Conservation (phyloP, 257 asterid genomes). For the Solanum pennellii region DNA sequence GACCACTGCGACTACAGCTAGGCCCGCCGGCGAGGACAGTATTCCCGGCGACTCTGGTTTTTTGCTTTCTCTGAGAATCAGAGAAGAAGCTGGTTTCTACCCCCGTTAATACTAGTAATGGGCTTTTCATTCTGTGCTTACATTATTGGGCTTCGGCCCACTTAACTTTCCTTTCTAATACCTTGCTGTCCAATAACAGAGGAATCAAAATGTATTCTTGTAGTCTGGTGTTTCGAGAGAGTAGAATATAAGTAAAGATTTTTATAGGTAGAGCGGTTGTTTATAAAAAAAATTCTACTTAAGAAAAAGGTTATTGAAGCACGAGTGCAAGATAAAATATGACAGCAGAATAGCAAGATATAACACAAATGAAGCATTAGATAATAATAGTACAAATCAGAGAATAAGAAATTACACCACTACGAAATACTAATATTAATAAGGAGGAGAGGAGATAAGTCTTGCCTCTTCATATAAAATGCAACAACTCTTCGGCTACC, state of each 20-base stretch:
- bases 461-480: background rate
- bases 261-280: background rate
- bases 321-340: background rate
- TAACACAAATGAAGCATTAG: background rate
- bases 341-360: background rate
- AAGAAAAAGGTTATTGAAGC: too few relatives aligned
- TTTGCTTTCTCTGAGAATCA: background rate
- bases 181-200: too few relatives aligned
- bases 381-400: background rate
- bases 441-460: background rate
- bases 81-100: background rate
- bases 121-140: background rate
- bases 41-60: background rate
- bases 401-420: background rate
- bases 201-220: background rate
- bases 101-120: background rate
- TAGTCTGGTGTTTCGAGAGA: background rate
- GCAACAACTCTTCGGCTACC: background rate
- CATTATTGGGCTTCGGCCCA: background rate
- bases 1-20: background rate
- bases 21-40: background rate
- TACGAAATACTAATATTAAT: background rate
- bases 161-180: background rate
- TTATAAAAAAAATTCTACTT: too few relatives aligned
- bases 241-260: background rate